These are phyloP conservation scores for Fusarium sp. DNA, from an alignment of 2,329 filamentous ascomycete genomes.

Conservation along the genomic window DNA sequence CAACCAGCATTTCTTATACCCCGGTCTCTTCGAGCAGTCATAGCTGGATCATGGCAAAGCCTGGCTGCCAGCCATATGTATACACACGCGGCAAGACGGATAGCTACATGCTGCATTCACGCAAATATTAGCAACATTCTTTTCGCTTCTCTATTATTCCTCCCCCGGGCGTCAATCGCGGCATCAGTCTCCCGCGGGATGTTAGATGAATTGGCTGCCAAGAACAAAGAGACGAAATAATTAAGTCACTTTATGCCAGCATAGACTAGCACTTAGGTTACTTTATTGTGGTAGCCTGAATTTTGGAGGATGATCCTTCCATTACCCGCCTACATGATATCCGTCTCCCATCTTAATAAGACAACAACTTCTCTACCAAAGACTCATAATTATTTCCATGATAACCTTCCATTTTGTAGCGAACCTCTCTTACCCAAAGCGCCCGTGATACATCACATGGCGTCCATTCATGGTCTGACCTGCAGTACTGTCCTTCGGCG, in stretches of 20 bases:
- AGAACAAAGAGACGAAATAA: not conserved
- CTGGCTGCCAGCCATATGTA: not conserved
- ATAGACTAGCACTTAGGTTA: not conserved
- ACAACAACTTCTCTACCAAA: not conserved
- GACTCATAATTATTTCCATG: not conserved
- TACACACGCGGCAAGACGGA: not conserved
- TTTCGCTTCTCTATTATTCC: not conserved
- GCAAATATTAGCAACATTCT: not conserved
- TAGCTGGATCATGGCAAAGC: not conserved
- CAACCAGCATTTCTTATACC: not conserved
- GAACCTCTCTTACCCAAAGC: not conserved
- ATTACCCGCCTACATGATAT: not conserved
- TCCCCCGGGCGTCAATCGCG: not conserved
- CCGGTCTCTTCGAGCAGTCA: not conserved
- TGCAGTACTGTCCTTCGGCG: rapidly evolving
- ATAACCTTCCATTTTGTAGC: not conserved
- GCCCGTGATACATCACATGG: not conserved
- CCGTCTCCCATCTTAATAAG: not conserved
- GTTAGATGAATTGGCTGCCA: not conserved
- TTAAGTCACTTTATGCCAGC: not conserved
- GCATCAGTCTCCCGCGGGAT: not conserved
- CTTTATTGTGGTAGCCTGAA: not conserved
- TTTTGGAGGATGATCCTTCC: not conserved
- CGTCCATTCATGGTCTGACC: not conserved
- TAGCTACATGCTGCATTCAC: not conserved